Evolutionary conservation across 768 basidiomycete species (phyloP), one percentile per base, ranked within the genome.

Genomic region (Lyophyllum semitale): DNA sequence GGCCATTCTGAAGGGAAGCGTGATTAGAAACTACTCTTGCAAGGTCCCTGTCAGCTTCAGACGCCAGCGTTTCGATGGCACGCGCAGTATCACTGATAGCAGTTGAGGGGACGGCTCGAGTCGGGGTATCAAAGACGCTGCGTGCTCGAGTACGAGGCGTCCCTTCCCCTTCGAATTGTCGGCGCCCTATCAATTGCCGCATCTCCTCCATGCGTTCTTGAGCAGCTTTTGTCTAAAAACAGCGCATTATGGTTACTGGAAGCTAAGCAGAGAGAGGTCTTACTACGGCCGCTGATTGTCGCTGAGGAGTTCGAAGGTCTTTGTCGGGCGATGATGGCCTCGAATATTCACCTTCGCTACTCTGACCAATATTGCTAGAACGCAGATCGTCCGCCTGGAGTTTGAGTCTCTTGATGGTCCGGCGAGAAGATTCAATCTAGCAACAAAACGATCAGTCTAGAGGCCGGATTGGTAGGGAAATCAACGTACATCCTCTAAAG

Each of bases 201-300:
- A 94, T 91, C 68, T 94, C 92, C 62, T 91, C 84, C 77, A 92
- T 79, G 22, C 92, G 84, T 32, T 86, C 85, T 60, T 85, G 85
- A 32, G 91, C 90, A 51, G 85, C 91, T 64, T 72, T 85, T 12
- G 82, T 88, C 91, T 93, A 60, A 4, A 18, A 48, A 1, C 51
- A 48, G 26, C 50, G 13, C 38, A 6, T 13, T 26, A 26, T n/a
- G 26, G 13, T 38, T 3, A 32, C 45, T 45, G 26, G 30, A 33
- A 30, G 4, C 43, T 26, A 32, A 26, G 15, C 22, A 58, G 25
- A 48, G 45, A 47, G 51, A 18, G 48, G 51, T 55, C 71, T 59
- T 61, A 87, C 82, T 68, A 82, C 58, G 12, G 77, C 74, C 33
- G 73, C 64, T 33, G 73, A 59, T 8, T 66, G 57, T 44, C 72